A percentile compares a stretch with the other conserved stretches of the same genome.
These are phyloP conservation scores for Dunaliella primolecta DNA, from an alignment of 139 green algal species.

Conservation along the genomic window DNA sequence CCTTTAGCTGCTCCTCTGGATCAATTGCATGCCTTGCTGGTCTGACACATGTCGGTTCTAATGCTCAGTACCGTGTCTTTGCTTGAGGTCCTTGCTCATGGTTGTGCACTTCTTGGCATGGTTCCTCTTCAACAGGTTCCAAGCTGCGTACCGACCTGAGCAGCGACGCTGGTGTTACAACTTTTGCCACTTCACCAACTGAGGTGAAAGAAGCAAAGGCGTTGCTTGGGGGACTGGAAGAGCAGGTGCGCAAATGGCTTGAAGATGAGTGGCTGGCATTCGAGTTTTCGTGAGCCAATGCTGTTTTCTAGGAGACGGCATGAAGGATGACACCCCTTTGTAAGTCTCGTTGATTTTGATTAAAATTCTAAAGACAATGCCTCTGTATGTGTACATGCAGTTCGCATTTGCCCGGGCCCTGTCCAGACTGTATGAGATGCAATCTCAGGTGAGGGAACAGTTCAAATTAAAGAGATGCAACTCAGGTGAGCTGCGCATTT, in stretches of 20 bases:
- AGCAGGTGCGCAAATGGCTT: constrained; percentile 58
- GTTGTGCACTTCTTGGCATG: no score
- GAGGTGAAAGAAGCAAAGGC: constrained; percentile 23
- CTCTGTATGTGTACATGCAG: no score
- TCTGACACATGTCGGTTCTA: no score
- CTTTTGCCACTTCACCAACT: constrained; percentile 34
- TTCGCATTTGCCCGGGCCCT: constrained; percentile 80
- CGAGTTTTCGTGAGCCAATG: neutral
- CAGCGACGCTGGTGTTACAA: constrained; percentile 51
- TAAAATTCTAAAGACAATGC: neutral
- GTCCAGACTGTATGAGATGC: constrained; percentile 74
- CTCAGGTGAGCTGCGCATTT: neutral
- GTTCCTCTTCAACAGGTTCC: no score
- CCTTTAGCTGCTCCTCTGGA: no score
- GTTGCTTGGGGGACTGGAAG: constrained; percentile 63
- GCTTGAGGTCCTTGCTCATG: no score
- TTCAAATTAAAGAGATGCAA: no score
- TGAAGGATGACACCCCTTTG: neutral
- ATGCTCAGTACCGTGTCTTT: no score
- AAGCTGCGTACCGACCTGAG: constrained; percentile 60
- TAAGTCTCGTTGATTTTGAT: neutral
- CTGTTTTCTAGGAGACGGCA: neutral
- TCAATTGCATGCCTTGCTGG: no score
- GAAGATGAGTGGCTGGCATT: neutral
- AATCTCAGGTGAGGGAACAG: constrained; percentile 15